Percentiles rank a stretch among this genome's conserved stretches.
These are phyloP conservation scores for Coemansia sp. DNA, from an alignment of 192 early-diverging fungal species.

Conservation along the genomic window DNA sequence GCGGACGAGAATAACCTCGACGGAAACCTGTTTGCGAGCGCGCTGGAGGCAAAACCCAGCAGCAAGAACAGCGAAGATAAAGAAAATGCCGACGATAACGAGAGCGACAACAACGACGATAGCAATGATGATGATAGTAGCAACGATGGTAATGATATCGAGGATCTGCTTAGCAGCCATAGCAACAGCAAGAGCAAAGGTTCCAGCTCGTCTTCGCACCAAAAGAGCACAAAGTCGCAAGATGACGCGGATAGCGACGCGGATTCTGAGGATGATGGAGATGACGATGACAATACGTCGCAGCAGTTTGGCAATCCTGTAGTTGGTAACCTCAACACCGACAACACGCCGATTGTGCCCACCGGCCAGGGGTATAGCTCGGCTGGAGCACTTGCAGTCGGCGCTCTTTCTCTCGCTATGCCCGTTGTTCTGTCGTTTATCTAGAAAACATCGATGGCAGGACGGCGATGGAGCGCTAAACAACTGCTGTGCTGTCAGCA, in stretches of 20 bases:
- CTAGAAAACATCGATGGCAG: neutral
- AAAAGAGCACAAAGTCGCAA: neutral
- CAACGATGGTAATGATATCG: neutral
- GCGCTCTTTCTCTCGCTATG: neutral
- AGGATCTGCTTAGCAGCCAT: neutral
- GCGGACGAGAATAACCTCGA: neutral
- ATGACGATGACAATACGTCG: conserved; percentile 6
- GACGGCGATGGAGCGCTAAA: neutral
- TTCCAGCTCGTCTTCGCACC: neutral
- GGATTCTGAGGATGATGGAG: neutral
- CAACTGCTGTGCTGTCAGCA: too few species aligned
- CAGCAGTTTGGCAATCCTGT: conserved; percentile 48
- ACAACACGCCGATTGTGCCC: conserved; percentile 27
- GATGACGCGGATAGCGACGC: neutral
- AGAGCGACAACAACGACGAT: neutral
- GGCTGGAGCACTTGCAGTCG: neutral
- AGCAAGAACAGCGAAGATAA: neutral
- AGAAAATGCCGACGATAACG: neutral
- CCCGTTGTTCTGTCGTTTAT: neutral
- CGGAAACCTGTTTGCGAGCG: conserved; percentile 10
- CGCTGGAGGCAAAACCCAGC: neutral
- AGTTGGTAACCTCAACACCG: conserved; percentile 27
- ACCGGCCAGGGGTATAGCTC: conserved; percentile 41
- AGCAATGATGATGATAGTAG: neutral
- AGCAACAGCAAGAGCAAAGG: neutral